phyloP scores from a whole-genome alignment of 1,284 basidiomycete genomes.

The Ceratobasidium sp. region DNA sequence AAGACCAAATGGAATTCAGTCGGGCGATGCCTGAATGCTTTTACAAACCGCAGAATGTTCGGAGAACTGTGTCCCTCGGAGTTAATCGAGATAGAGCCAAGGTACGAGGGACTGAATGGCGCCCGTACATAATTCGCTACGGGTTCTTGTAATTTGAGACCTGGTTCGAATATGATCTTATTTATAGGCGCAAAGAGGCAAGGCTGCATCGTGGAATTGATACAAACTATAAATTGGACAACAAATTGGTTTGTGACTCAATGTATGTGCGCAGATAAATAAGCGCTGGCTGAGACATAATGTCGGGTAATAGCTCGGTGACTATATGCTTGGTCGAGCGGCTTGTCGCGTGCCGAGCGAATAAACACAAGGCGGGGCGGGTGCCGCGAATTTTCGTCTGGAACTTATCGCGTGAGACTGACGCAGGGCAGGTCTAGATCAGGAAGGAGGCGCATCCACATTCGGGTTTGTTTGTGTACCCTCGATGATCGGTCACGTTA shows the following conservation, averaged over 20 bases:
- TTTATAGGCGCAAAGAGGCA: neutral
- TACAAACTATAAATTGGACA: neutral
- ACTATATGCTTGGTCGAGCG: neutral
- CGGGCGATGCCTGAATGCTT: neutral
- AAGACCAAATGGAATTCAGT: neutral
- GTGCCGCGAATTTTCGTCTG: constrained; percentile 2
- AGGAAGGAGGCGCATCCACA: neutral
- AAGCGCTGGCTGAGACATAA: neutral
- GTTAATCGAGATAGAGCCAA: neutral
- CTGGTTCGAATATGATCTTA: neutral
- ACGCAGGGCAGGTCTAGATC: constrained; percentile 8
- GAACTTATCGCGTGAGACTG: neutral
- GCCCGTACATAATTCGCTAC: neutral
- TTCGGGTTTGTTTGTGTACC: neutral
- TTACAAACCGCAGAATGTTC: neutral
- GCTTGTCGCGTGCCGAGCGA: neutral
- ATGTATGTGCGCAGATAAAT: neutral
- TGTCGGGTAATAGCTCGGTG: constrained; percentile 1
- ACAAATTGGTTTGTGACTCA: neutral
- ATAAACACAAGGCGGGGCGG: neutral
- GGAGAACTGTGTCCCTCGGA: neutral
- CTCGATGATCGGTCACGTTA: constrained; percentile 5
- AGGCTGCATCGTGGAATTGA: neutral
- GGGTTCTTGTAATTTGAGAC: constrained; percentile 4
- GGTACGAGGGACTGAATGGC: constrained; percentile 13